Conservation (phyloP, 306 rosid genomes). For the peach (Prunus persica) region Prunus_persica_NCBIv2 NC_034016.1:14143001-14143500, state of each 20-base stretch:
- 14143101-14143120: conserved; percentile 37
- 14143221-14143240: conserved; percentile 22
- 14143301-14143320: conserved; percentile 30
- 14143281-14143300: conserved; percentile 46
- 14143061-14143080: conserved; percentile 17
- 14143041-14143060: neutral
- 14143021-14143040: too few relatives aligned
- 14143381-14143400: too few relatives aligned
- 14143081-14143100: conserved; percentile 29
- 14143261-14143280: conserved; percentile 51
- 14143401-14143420: too few relatives aligned
- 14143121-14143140: conserved; percentile 37
- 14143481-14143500: too few relatives aligned
- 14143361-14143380: too few relatives aligned
- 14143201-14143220: conserved; percentile 45
- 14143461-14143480: too few relatives aligned
- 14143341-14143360: too few relatives aligned
- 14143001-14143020: too few relatives aligned
- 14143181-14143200: conserved; percentile 32
- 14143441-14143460: too few relatives aligned
- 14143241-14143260: conserved; percentile 52
- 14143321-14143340: too few relatives aligned
- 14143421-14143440: too few relatives aligned
- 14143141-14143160: conserved; percentile 51
- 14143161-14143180: conserved; percentile 46